Percentiles rank a stretch among this genome's conserved stretches.
These are phyloP conservation scores for Vairimorpha apis DNA, from an alignment of 371 early-diverging fungal genomes.

Conservation along the genomic window DNA sequence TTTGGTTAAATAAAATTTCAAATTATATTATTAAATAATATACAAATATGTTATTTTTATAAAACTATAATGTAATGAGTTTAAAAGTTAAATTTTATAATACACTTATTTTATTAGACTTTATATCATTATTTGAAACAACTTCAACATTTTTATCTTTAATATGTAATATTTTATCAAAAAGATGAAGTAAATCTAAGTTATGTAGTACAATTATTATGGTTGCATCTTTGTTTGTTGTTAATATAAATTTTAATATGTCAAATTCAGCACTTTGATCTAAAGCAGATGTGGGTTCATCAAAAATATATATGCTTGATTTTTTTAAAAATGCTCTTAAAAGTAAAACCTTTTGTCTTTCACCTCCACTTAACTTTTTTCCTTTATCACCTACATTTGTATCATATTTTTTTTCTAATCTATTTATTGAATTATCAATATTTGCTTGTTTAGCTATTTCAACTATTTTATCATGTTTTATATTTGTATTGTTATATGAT, in stretches of 20 bases:
- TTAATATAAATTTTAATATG: constrained; percentile 16
- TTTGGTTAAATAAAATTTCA: no score
- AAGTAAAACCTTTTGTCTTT: constrained; percentile 81
- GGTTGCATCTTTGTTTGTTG: constrained; percentile 12
- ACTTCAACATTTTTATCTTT: constrained; percentile 1
- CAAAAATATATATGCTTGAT: constrained; percentile 65
- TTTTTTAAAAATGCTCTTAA: constrained; percentile 71
- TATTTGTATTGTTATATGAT: constrained; percentile 65
- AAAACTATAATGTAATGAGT: no score
- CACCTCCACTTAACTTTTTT: constrained; percentile 74
- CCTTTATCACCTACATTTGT: constrained; percentile 86
- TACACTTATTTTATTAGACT: not conserved
- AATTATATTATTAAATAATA: no score
- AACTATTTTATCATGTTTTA: constrained; percentile 1
- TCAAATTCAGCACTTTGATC: constrained; percentile 52
- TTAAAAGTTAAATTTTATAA: not conserved
- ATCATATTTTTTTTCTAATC: constrained; percentile 66
- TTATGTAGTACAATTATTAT: constrained; percentile 42
- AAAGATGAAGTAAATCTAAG: constrained; percentile 23
- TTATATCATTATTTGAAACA: not conserved
- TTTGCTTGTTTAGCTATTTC: constrained; percentile 1
- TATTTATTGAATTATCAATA: constrained; percentile 42
- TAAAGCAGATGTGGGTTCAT: constrained; percentile 65
- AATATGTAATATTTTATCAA: constrained; percentile 39
- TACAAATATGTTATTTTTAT: no score